A percentile compares a stretch with the other conserved stretches of the same genome.
Conservation (phyloP, 805 yeast genomes). For the Candida insectorum region DNA sequence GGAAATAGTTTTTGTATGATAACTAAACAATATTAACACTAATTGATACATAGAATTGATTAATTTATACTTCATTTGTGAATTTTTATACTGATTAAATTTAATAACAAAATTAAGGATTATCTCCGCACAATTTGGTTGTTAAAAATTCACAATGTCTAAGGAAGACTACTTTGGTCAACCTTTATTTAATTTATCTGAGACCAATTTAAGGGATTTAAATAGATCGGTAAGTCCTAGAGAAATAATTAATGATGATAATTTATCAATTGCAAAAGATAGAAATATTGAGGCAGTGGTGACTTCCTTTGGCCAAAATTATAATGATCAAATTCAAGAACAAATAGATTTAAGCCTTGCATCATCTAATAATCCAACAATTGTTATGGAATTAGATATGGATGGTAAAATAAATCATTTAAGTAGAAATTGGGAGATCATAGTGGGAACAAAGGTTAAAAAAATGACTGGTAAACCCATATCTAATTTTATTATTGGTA, state of each 20-base stretch:
- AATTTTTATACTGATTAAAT: too few species aligned
- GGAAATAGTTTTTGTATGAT: too few species aligned
- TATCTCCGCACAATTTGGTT: too few species aligned
- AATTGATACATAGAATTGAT: too few species aligned
- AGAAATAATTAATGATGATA: slow-evolving; percentile 17
- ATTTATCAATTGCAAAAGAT: slow-evolving; percentile 1
- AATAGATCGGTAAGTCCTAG: slow-evolving; percentile 35
- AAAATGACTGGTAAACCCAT: slow-evolving; percentile 59
- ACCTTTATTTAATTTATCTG: slow-evolving; percentile 15
- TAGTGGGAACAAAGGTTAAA: slow-evolving; percentile 63
- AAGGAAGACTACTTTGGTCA: slow-evolving; percentile 13
- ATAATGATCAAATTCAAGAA: slow-evolving; percentile 26
- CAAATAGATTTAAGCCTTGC: slow-evolving; percentile 59
- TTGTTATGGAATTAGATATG: slow-evolving; percentile 80
- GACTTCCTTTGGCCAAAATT: neutral
- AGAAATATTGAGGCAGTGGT: too few species aligned
- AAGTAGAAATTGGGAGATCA: slow-evolving; percentile 71
- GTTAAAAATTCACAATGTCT: too few species aligned
- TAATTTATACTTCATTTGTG: too few species aligned
- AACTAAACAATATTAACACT: too few species aligned
- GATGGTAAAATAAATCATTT: slow-evolving; percentile 75
- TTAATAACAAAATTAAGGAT: too few species aligned
- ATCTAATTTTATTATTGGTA: slow-evolving; percentile 62
- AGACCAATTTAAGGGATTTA: slow-evolving; percentile 15
- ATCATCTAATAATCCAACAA: slow-evolving; percentile 66